phyloP scores from a whole-genome alignment of 192 early-diverging fungal species.

The Ambispora gerdemannii region DNA sequence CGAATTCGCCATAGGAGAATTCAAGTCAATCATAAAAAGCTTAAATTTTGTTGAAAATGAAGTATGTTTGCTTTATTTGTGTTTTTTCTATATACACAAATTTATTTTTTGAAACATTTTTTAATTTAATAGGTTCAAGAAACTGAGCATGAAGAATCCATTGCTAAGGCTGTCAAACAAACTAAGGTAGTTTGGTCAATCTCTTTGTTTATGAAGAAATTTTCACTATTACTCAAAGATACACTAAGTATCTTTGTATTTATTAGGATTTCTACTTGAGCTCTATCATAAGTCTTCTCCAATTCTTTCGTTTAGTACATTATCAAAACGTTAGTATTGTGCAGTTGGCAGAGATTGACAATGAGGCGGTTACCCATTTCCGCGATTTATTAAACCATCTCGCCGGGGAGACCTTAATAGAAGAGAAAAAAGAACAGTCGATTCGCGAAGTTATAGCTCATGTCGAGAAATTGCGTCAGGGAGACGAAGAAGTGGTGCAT shows the following conservation, averaged over 20 bases:
- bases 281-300: slow-evolving; percentile 15
- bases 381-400: neutral
- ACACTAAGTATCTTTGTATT: neutral
- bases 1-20: neutral
- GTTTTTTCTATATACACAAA: neutral
- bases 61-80: no score
- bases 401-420: neutral
- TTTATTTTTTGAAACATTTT: neutral
- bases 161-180: slow-evolving; percentile 20
- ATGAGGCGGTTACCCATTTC: neutral
- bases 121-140: slow-evolving; percentile 4
- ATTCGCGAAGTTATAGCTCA: neutral
- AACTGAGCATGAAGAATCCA: slow-evolving; percentile 8
- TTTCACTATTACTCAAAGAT: no score
- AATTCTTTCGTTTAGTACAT: slow-evolving; percentile 18
- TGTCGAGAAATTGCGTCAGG: neutral
- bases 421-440: neutral
- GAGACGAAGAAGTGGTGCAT: slow-evolving; percentile 9
- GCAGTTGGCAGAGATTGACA: slow-evolving; percentile 14
- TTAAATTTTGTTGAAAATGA: slow-evolving; percentile 14
- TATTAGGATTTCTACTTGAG: neutral
- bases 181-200: neutral
- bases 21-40: neutral
- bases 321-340: neutral
- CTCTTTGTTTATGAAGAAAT: no score